These are phyloP conservation scores for Metschnikowia orientalis DNA, from an alignment of 805 yeast genomes.

Conservation along the genomic window DNA sequence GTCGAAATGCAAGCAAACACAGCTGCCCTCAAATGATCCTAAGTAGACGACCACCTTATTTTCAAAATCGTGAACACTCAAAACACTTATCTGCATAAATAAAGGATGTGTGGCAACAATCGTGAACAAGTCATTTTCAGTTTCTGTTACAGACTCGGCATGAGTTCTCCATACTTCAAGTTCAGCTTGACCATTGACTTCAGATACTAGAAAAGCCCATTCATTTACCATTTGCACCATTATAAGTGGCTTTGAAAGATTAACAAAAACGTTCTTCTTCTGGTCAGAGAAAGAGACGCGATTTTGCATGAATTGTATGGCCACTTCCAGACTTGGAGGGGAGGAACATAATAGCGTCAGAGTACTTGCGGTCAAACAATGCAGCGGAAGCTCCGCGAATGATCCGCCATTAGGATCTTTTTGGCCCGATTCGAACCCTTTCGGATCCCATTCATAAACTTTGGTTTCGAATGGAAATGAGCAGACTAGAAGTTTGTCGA, in stretches of 20 bases:
- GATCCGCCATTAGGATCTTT: no score
- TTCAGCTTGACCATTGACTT: background rate
- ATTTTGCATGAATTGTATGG: slow-evolving; percentile 27
- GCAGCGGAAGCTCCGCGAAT: no score
- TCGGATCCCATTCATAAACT: slow-evolving; percentile 28
- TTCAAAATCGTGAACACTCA: background rate
- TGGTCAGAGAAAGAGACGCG: slow-evolving; percentile 22
- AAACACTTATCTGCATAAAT: slow-evolving; percentile 1
- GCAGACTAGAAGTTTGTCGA: slow-evolving; percentile 26
- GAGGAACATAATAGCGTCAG: no score
- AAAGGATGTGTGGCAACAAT: background rate
- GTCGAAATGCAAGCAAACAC: background rate
- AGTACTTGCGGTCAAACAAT: no score
- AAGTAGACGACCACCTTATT: background rate
- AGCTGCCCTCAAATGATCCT: slow-evolving; percentile 1
- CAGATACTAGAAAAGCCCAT: slow-evolving; percentile 4
- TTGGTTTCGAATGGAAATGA: slow-evolving; percentile 37
- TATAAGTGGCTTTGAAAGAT: no score
- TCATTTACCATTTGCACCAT: slow-evolving; percentile 6
- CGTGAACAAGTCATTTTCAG: background rate
- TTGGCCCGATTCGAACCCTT: slow-evolving; percentile 23
- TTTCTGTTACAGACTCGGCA: no score
- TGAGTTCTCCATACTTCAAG: slow-evolving; percentile 1
- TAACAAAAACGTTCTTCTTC: no score
- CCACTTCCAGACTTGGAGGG: slow-evolving; percentile 4